Evolutionary conservation across 192 early-diverging fungal genomes (phyloP).

Genomic region (Linnemannia elongata): DNA sequence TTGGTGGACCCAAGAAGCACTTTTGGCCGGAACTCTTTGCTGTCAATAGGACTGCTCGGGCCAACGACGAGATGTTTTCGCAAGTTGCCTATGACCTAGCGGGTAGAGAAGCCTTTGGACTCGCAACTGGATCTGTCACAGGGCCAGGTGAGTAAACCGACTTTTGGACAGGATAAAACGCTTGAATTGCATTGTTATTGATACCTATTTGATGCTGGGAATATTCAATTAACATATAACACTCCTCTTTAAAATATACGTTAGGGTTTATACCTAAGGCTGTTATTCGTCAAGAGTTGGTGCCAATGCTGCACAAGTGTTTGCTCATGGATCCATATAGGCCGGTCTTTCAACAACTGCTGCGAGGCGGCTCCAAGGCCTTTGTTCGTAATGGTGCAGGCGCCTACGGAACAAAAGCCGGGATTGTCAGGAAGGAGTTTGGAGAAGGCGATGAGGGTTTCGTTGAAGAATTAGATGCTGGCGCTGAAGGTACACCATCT

Average conservation of each 20-base stretch:
- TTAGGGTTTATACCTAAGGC: constrained; percentile 40
- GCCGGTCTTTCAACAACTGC: constrained; percentile 20
- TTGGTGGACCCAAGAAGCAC: constrained; percentile 26
- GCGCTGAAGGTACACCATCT: neutral
- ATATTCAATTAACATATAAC: neutral
- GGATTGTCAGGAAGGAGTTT: constrained; percentile 33
- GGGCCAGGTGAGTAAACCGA: constrained; percentile 33
- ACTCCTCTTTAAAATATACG: neutral
- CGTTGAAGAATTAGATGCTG: constrained; percentile 17
- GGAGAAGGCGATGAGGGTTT: constrained; percentile 53
- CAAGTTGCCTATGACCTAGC: constrained; percentile 28
- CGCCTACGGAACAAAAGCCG: constrained; percentile 24
- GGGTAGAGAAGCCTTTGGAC: constrained; percentile 31
- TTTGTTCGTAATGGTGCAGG: constrained; percentile 33
- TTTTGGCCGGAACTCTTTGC: constrained; percentile 51
- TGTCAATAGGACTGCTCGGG: constrained; percentile 25
- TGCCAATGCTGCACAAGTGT: constrained; percentile 45
- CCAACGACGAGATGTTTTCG: constrained; percentile 34
- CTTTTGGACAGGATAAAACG: neutral
- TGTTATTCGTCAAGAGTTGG: constrained; percentile 45
- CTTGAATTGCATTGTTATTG: neutral
- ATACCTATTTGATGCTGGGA: neutral
- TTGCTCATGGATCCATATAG: constrained; percentile 34
- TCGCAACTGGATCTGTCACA: constrained; percentile 31
- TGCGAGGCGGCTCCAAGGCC: constrained; percentile 44